phyloP scores from a whole-genome alignment of 1,284 basidiomycete species.

The Heterobasidion irregulare region DNA sequence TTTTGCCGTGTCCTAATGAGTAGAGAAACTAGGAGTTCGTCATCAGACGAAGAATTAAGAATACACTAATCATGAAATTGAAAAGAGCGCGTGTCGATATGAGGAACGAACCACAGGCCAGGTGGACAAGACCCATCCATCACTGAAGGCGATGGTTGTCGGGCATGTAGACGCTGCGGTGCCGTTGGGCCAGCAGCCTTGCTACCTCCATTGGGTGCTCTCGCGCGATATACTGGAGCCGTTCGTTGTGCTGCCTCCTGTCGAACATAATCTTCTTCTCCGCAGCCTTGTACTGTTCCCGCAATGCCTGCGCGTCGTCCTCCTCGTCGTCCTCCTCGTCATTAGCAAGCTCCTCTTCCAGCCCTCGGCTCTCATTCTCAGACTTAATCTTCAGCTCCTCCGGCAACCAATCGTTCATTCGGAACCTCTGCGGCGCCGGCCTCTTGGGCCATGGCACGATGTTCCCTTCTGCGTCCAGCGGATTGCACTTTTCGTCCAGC shows the following conservation, averaged over 20 bases:
- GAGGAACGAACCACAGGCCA: background rate
- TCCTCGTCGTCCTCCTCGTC: background rate
- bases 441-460: background rate
- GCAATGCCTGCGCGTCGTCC: background rate
- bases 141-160: background rate
- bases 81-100: background rate
- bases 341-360: background rate
- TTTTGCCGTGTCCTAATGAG: background rate
- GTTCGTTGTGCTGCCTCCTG: background rate
- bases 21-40: background rate
- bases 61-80: background rate
- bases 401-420: background rate
- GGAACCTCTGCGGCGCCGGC: background rate
- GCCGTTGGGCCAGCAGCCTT: background rate
- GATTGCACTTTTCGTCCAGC: constrained; percentile 20
- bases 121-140: background rate
- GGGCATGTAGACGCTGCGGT: background rate
- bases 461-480: constrained; percentile 16
- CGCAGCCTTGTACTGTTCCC: background rate
- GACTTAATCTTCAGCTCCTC: background rate
- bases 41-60: background rate
- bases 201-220: background rate
- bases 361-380: background rate
- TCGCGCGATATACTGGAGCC: background rate
- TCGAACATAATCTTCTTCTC: background rate